Evolutionary conservation across 2,329 filamentous ascomycete species (phyloP).

Genomic region (Pseudopithomyces chartarum): DNA sequence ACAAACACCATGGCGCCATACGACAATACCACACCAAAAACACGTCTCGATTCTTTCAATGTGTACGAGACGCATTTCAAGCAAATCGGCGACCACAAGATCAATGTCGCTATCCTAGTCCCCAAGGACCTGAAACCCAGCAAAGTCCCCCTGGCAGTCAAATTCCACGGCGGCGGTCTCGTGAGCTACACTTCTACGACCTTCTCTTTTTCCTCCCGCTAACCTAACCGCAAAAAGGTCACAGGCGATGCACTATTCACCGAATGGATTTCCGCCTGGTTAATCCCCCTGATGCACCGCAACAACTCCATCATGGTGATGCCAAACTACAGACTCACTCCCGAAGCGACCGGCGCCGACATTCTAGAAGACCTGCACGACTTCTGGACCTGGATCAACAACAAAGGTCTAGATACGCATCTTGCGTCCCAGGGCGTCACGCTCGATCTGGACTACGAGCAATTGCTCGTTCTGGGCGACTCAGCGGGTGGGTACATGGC

Average conservation of each 20-base stretch:
- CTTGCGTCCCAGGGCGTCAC: constrained; percentile 18
- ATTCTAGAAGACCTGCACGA: constrained; percentile 55
- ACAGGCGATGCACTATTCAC: constrained; percentile 33
- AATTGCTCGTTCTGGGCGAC: constrained; percentile 42
- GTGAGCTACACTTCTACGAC: constrained; percentile 25
- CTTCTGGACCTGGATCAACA: constrained; percentile 55
- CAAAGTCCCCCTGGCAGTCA: constrained; percentile 48
- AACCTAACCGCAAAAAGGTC: constrained; percentile 17
- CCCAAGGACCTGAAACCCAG: constrained; percentile 43
- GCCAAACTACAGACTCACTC: constrained; percentile 58
- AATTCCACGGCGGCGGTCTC: constrained; percentile 54
- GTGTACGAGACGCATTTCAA: constrained; percentile 50
- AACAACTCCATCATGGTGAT: constrained; percentile 52
- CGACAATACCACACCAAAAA: constrained; percentile 25
- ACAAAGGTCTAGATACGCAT: constrained; percentile 12
- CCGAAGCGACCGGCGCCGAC: constrained; percentile 54
- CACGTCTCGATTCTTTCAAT: constrained; percentile 46
- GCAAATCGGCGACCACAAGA: constrained; percentile 43
- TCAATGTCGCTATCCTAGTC: constrained; percentile 46
- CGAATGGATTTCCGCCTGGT: constrained; percentile 36
- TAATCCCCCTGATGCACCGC: constrained; percentile 46
- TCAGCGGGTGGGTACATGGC: constrained; percentile 48
- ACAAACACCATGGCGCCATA: background rate
- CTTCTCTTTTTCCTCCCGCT: background rate
- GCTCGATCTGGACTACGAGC: constrained; percentile 29